Conservation (phyloP, 306 rosid species). For the Rosa persica region DNA sequence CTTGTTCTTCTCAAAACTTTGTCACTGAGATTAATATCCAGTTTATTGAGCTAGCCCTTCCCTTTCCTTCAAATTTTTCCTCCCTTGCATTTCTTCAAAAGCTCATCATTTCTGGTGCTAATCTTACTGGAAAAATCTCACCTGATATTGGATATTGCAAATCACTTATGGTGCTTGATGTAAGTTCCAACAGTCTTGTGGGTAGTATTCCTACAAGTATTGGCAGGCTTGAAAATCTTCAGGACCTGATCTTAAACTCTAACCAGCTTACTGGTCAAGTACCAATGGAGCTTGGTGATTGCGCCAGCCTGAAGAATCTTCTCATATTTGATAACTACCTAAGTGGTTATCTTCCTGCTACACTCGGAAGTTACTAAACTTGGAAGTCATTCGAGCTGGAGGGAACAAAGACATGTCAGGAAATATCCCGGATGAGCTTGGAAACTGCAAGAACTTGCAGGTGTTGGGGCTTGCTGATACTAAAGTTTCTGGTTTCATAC, state of each 20-base stretch:
- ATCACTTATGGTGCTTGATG: constrained; percentile 50
- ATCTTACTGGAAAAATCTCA: constrained; percentile 63
- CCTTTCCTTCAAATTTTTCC: constrained; percentile 64
- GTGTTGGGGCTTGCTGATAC: constrained; percentile 80
- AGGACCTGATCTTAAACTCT: constrained; percentile 59
- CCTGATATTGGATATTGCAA: constrained; percentile 53
- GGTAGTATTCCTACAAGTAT: constrained; percentile 59
- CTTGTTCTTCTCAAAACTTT: constrained; percentile 51
- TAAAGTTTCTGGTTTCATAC: constrained; percentile 64
- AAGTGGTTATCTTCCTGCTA: constrained; percentile 52
- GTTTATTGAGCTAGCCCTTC: constrained; percentile 51
- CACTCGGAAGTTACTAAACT: constrained; percentile 49
- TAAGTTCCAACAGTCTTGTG: constrained; percentile 64
- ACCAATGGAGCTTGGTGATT: constrained; percentile 56
- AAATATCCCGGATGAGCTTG: constrained; percentile 58
- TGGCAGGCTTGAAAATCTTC: constrained; percentile 64
- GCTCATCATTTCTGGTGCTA: constrained; percentile 59
- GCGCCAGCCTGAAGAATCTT: constrained; percentile 55
- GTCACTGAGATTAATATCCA: constrained; percentile 66
- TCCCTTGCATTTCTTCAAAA: constrained; percentile 56
- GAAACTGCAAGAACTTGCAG: constrained; percentile 61
- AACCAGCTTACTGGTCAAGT: constrained; percentile 73
- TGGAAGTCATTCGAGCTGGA: constrained; percentile 67
- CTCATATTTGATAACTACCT: constrained; percentile 61
- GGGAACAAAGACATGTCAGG: constrained; percentile 73